These are phyloP conservation scores for Beta corolliflora DNA, from an alignment of 179 eudicot species.

Conservation along the genomic window DNA sequence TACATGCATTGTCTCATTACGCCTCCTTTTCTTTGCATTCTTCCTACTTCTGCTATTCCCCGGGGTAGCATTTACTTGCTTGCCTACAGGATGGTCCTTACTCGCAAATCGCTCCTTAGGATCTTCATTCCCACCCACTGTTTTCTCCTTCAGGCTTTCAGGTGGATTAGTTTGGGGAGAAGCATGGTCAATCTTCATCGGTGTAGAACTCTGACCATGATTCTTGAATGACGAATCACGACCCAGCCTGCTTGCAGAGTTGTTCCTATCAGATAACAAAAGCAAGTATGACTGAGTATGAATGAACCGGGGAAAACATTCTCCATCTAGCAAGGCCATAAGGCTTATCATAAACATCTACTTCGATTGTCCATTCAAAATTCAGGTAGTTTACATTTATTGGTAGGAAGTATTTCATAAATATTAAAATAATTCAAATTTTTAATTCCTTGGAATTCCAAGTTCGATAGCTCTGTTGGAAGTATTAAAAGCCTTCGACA, in stretches of 20 bases:
- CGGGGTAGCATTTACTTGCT: background rate
- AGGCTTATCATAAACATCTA: background rate
- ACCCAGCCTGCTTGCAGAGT: slow-evolving; percentile 10
- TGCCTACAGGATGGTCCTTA: slow-evolving; percentile 15
- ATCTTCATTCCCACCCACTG: slow-evolving; percentile 19
- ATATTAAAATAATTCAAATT: background rate
- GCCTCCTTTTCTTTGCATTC: slow-evolving; percentile 28
- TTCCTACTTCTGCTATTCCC: background rate
- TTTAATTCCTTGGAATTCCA: background rate
- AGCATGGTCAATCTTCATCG: slow-evolving; percentile 20
- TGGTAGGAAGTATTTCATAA: background rate
- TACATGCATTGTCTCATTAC: slow-evolving; percentile 20
- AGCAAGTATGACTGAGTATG: background rate
- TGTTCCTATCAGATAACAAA: slow-evolving; percentile 9
- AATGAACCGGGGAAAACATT: background rate
- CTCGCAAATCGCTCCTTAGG: slow-evolving; percentile 22
- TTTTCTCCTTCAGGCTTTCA: slow-evolving; percentile 25
- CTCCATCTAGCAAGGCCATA: background rate
- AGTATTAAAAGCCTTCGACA: background rate
- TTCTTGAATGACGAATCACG: slow-evolving; percentile 23
- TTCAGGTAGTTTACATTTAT: background rate
- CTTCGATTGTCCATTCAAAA: background rate
- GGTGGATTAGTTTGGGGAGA: slow-evolving; percentile 25
- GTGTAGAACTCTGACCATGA: background rate
- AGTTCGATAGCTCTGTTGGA: background rate